phyloP scores from a whole-genome alignment of 73 alveolate species.

The Tetrahymena thermophila region DNA sequence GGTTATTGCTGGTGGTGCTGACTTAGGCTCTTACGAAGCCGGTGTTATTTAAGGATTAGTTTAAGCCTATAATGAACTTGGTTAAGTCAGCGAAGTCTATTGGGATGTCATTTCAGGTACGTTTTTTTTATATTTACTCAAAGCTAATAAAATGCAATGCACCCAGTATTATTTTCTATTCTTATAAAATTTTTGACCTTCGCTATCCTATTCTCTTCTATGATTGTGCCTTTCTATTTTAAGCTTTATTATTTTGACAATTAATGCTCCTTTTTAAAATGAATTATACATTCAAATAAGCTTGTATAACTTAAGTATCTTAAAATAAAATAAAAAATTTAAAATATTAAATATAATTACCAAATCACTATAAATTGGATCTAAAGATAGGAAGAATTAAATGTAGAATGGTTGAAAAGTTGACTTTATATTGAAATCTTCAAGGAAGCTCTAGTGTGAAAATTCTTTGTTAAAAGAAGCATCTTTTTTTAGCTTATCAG shows the following conservation, averaged over 20 bases:
- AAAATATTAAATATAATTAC: too few species aligned
- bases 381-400: not conserved
- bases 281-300: not conserved
- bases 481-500: not conserved
- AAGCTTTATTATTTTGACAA: not conserved
- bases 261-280: not conserved
- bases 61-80: not conserved
- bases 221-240: not conserved
- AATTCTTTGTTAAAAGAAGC: not conserved
- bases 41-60: not conserved
- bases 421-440: not conserved
- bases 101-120: not conserved
- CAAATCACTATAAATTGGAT: not conserved
- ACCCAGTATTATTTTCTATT: not conserved
- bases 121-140: not conserved
- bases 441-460: not conserved
- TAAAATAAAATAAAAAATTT: too few species aligned
- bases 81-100: not conserved
- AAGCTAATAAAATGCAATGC: not conserved
- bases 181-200: not conserved
- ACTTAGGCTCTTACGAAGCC: slow-evolving; percentile 2
- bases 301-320: not conserved
- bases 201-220: not conserved
- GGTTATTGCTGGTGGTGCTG: slow-evolving; percentile 1
- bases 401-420: not conserved